Evolutionary conservation across 2,329 filamentous ascomycete species (phyloP).

Genomic region (Corinectria fuckeliana): DNA sequence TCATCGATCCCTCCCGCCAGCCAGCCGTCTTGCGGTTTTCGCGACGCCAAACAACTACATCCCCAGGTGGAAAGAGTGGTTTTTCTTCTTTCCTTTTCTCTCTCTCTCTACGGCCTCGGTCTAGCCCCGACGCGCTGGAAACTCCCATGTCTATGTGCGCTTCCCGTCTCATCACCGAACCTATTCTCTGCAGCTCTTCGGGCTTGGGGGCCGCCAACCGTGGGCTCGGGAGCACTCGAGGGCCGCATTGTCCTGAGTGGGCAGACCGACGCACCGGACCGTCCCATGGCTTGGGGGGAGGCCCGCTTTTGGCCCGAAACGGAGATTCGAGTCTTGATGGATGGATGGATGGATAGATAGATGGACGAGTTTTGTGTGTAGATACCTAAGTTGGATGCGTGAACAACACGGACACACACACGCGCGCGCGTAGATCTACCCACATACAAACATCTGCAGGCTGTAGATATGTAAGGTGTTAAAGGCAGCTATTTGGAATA

Average conservation of each 20-base stretch:
- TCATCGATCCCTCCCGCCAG: constrained; percentile 5
- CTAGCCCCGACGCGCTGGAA: constrained; percentile 1
- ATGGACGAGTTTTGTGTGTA: background rate
- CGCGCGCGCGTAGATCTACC: background rate
- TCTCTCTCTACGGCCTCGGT: too few relatives aligned
- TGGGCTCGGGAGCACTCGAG: constrained; percentile 18
- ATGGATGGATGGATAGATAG: constrained; percentile 7
- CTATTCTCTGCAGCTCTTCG: background rate
- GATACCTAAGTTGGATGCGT: too few relatives aligned
- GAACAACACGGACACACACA: constrained; percentile 1
- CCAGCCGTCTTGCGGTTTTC: background rate
- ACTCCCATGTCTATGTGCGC: constrained; percentile 3
- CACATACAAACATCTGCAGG: background rate
- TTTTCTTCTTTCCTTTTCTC: background rate
- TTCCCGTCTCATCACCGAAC: background rate
- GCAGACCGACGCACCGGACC: constrained; percentile 11
- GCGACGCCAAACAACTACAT: constrained; percentile 2
- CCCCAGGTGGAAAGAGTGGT: too few relatives aligned
- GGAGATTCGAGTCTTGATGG: constrained; percentile 16
- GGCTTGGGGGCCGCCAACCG: constrained; percentile 15
- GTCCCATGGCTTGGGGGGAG: constrained; percentile 13
- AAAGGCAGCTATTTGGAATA: background rate
- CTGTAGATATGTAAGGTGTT: background rate
- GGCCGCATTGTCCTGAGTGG: constrained; percentile 14
- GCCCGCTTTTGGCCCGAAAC: constrained; percentile 31